phyloP scores from a whole-genome alignment of 139 green algal genomes.

The Closterium sp. region DNA sequence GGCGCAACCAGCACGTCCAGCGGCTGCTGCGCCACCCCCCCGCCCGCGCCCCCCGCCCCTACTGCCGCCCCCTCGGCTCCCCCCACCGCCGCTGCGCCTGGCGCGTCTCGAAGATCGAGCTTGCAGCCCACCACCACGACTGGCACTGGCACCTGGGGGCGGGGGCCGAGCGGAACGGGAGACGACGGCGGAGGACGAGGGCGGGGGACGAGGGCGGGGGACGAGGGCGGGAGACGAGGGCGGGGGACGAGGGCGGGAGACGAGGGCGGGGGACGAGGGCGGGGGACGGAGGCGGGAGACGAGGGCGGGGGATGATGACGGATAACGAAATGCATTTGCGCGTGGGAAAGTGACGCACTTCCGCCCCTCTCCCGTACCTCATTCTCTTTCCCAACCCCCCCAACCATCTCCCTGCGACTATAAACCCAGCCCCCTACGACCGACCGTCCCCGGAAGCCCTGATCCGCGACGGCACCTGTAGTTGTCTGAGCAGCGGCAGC shows the following conservation, averaged over 20 bases:
- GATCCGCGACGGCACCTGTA: constrained; percentile 5
- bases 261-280: too few relatives aligned
- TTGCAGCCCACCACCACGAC: constrained; percentile 77
- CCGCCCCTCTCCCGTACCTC: not conserved
- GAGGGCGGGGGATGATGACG: too few relatives aligned
- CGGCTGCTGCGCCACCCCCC: constrained; percentile 50
- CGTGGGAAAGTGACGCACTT: too few relatives aligned
- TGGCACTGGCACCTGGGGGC: constrained; percentile 48
- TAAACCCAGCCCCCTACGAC: too few relatives aligned
- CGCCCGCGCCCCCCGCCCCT: too few relatives aligned
- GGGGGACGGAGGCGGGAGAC: not conserved
- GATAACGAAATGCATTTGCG: too few relatives aligned
- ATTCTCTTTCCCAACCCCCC: not conserved
- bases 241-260: not conserved
- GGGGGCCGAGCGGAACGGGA: not conserved
- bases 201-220: not conserved
- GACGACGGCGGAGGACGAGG: not conserved
- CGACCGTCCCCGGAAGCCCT: not conserved
- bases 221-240: too few relatives aligned
- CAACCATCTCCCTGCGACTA: not conserved
- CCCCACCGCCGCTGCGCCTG: constrained; percentile 16
- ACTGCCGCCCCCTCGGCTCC: not conserved
- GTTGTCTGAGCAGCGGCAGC: constrained; percentile 68
- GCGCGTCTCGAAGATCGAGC: constrained; percentile 58
- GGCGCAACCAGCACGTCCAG: constrained; percentile 60